phyloP scores from a whole-genome alignment of 805 yeast species.

The Citeromyces matritensis region DNA sequence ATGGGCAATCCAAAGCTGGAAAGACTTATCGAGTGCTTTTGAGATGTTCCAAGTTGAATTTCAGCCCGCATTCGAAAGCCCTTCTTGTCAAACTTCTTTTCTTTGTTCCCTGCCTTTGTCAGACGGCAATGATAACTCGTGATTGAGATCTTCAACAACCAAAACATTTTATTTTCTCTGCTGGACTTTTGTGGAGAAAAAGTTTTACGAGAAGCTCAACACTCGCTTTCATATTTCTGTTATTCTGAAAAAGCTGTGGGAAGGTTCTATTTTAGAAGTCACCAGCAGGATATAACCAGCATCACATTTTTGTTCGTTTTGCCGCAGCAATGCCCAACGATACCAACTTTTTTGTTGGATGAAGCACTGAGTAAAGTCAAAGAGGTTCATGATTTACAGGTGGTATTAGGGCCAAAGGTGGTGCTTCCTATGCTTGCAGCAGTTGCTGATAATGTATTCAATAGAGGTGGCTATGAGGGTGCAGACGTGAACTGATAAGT shows the following conservation, averaged over 20 bases:
- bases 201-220: slow-evolving; percentile 92
- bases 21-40: slow-evolving; percentile 54
- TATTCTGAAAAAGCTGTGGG: slow-evolving; percentile 76
- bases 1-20: slow-evolving; percentile 34
- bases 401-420: slow-evolving; percentile 31
- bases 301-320: slow-evolving; percentile 77
- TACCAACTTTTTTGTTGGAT: slow-evolving; percentile 78
- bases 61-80: slow-evolving; percentile 89
- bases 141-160: slow-evolving; percentile 42
- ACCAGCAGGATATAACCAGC: slow-evolving; percentile 46
- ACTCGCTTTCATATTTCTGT: slow-evolving; percentile 76
- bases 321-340: slow-evolving; percentile 93
- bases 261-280: slow-evolving; percentile 46
- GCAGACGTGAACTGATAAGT: no score
- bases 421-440: no score
- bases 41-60: slow-evolving; percentile 72
- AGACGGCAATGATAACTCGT: slow-evolving; percentile 44
- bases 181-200: slow-evolving; percentile 88
- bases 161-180: slow-evolving; percentile 65
- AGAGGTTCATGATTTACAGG: slow-evolving; percentile 63
- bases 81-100: slow-evolving; percentile 69
- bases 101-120: slow-evolving; percentile 41
- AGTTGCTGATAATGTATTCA: no score
- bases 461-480: no score
- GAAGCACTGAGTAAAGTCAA: slow-evolving; percentile 74